These are phyloP conservation scores for Penicillium riverlandense DNA, from an alignment of 495 filamentous ascomycete species.

Conservation along the genomic window DNA sequence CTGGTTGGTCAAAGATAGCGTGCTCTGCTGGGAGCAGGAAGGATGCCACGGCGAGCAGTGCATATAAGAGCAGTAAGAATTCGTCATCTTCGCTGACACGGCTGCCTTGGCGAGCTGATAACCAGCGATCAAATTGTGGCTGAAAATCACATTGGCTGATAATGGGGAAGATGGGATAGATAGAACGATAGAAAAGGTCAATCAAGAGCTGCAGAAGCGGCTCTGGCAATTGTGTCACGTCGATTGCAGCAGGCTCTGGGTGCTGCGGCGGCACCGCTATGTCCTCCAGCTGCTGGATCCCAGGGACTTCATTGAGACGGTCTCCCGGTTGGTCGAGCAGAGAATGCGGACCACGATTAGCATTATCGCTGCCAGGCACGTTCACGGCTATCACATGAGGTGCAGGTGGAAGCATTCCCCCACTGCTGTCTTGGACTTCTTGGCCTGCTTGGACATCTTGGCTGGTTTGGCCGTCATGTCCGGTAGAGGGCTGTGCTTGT, in stretches of 20 bases:
- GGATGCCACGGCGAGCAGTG: conserved; percentile 7
- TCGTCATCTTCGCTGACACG: background rate
- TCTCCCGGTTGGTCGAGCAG: too few relatives aligned
- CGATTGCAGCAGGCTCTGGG: background rate
- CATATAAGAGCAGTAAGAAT: conserved; percentile 7
- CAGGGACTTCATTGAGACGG: too few relatives aligned
- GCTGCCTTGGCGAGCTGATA: background rate
- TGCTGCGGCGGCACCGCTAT: background rate
- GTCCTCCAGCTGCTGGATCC: too few relatives aligned
- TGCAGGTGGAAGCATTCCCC: background rate
- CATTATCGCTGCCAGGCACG: too few relatives aligned
- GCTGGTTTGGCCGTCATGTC: too few relatives aligned
- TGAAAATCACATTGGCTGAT: conserved; percentile 2
- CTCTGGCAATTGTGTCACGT: background rate
- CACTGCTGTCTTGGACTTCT: background rate
- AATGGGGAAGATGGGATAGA: conserved; percentile 9
- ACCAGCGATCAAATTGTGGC: conserved; percentile 5
- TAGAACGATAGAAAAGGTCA: conserved; percentile 7
- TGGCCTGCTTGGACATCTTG: too few relatives aligned
- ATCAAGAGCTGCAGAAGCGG: conserved; percentile 4
- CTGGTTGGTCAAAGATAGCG: conserved; percentile 1
- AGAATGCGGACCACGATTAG: too few relatives aligned
- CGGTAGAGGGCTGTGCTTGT: too few relatives aligned
- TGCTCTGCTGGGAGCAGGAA: conserved; percentile 3
- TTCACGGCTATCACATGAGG: background rate